Percentiles rank a stretch among this genome's conserved stretches.
Evolutionary conservation across 345 rosid species (phyloP).

Genomic region (Balakata baccata): DNA sequence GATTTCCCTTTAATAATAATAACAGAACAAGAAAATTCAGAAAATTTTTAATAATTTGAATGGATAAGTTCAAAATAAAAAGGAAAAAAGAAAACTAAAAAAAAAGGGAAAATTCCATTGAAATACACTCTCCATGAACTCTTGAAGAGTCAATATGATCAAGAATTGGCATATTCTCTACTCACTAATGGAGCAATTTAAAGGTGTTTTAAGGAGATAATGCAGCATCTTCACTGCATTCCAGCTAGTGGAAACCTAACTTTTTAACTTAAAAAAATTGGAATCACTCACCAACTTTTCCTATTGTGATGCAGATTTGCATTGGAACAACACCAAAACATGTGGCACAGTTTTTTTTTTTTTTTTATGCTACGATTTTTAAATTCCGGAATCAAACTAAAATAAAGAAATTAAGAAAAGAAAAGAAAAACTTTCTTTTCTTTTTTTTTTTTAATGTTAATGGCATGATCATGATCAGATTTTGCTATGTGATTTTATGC

Average conservation of each 20-base stretch:
- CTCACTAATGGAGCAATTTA: slow-evolving; percentile 25
- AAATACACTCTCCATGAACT: neutral
- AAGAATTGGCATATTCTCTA: slow-evolving; percentile 19
- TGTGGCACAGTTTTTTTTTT: neutral
- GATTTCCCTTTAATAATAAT: too few species aligned
- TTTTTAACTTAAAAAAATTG: slow-evolving; percentile 8
- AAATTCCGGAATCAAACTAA: too few species aligned
- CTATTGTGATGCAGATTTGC: slow-evolving; percentile 11
- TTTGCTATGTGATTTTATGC: too few species aligned
- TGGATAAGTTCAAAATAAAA: too few species aligned
- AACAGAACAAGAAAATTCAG: too few species aligned
- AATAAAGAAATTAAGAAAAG: too few species aligned
- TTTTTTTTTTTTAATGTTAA: too few species aligned
- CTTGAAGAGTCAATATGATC: slow-evolving; percentile 11
- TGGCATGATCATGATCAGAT: too few species aligned
- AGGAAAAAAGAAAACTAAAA: too few species aligned
- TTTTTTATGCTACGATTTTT: too few species aligned
- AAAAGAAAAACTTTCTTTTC: too few species aligned
- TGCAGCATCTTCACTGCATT: slow-evolving; percentile 28
- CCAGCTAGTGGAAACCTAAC: slow-evolving; percentile 17
- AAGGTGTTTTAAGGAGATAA: slow-evolving; percentile 30
- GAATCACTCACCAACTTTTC: slow-evolving; percentile 18
- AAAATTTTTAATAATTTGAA: too few species aligned
- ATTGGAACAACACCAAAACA: neutral
- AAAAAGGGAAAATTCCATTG: neutral